Evolutionary conservation across 2,329 filamentous ascomycete genomes (phyloP).

Genomic region (Dothideomycetidae sp.): DNA sequence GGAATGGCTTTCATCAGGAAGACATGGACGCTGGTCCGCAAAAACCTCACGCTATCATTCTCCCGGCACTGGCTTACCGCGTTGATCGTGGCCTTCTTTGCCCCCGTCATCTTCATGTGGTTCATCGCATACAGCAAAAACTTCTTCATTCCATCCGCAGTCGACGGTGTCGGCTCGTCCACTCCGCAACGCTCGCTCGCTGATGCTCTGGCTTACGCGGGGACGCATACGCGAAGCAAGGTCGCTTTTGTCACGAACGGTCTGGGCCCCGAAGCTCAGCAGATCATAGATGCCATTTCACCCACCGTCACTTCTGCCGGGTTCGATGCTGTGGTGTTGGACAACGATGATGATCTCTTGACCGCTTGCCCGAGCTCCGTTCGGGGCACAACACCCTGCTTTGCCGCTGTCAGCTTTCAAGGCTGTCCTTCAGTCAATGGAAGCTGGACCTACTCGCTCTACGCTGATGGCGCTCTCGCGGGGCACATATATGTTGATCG

Average conservation of each 20-base stretch:
- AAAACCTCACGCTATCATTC: slow-evolving; percentile 42
- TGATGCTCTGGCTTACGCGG: slow-evolving; percentile 43
- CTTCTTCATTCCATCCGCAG: slow-evolving; percentile 64
- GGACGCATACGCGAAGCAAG: slow-evolving; percentile 47
- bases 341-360: slow-evolving; percentile 43
- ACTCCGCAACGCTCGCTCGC: slow-evolving; percentile 48
- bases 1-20: slow-evolving; percentile 33
- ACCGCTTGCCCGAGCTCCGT: slow-evolving; percentile 44
- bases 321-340: slow-evolving; percentile 41
- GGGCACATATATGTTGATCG: slow-evolving; percentile 48
- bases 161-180: slow-evolving; percentile 55
- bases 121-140: slow-evolving; percentile 49
- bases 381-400: slow-evolving; percentile 54
- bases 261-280: slow-evolving; percentile 53
- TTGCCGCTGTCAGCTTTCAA: slow-evolving; percentile 58
- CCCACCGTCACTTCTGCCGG: slow-evolving; percentile 42
- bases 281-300: slow-evolving; percentile 51
- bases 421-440: slow-evolving; percentile 62
- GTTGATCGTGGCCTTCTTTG: slow-evolving; percentile 39
- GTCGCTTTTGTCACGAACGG: slow-evolving; percentile 71
- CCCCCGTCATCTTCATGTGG: slow-evolving; percentile 40
- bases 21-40: slow-evolving; percentile 42
- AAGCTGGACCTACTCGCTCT: slow-evolving; percentile 76
- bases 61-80: slow-evolving; percentile 41
- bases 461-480: slow-evolving; percentile 59